Percentiles rank a stretch among this genome's conserved stretches.
phyloP scores from a whole-genome alignment of 1,284 basidiomycete genomes.

The Austroboletus novae-zelandiae region DNA sequence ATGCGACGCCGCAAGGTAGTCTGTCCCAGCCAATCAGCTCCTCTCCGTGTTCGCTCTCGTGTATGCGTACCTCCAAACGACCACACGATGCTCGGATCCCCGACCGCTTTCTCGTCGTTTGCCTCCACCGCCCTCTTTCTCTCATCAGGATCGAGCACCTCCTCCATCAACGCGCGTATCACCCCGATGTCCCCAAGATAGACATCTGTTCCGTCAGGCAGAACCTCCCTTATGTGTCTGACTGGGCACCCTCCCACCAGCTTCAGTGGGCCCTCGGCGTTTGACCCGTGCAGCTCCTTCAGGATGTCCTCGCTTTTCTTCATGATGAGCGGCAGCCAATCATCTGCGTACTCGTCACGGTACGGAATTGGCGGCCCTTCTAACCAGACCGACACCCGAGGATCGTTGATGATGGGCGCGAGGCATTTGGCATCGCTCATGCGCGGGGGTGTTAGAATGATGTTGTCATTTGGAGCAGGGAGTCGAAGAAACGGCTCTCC shows the following conservation, averaged over 20 bases:
- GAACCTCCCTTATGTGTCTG: slow-evolving; percentile 39
- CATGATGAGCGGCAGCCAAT: slow-evolving; percentile 31
- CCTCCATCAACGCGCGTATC: slow-evolving; percentile 32
- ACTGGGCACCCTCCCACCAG: slow-evolving; percentile 40
- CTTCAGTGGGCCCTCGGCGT: slow-evolving; percentile 27
- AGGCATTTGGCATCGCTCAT: slow-evolving; percentile 40
- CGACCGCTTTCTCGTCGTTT: slow-evolving; percentile 26
- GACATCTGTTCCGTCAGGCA: slow-evolving; percentile 40
- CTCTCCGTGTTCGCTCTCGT: slow-evolving; percentile 6
- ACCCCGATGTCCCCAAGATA: slow-evolving; percentile 40
- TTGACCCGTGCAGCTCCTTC: slow-evolving; percentile 34
- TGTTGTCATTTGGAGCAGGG: slow-evolving; percentile 44
- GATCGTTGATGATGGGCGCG: slow-evolving; percentile 48
- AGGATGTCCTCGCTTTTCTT: slow-evolving; percentile 32
- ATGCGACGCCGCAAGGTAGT: slow-evolving; percentile 45
- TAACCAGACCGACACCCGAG: slow-evolving; percentile 45
- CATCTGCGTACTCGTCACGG: slow-evolving; percentile 38
- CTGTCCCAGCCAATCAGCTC: slow-evolving; percentile 12
- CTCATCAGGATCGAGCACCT: slow-evolving; percentile 33
- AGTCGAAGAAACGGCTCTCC: slow-evolving; percentile 55
- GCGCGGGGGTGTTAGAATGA: slow-evolving; percentile 60
- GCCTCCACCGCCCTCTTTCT: slow-evolving; percentile 18
- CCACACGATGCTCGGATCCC: slow-evolving; percentile 44
- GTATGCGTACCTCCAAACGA: slow-evolving; percentile 39
- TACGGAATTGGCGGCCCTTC: slow-evolving; percentile 53